Evolutionary conservation across 768 basidiomycete species (phyloP).

Genomic region (Tephrocybe sp.): DNA sequence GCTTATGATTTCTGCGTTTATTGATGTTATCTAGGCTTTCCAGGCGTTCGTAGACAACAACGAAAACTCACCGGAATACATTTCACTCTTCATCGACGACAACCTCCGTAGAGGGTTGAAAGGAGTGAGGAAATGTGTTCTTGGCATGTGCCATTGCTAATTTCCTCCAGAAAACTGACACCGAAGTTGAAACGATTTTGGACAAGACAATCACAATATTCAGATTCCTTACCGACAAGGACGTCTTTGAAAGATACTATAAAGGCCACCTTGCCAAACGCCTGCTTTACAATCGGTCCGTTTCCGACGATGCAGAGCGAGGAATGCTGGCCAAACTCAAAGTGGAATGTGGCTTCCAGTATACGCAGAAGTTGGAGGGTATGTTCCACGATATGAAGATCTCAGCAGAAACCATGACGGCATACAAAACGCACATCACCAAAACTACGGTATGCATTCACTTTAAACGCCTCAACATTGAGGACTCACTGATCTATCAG

Average conservation of each 20-base stretch:
- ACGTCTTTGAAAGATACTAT: slow-evolving; percentile 97
- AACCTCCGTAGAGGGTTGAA: slow-evolving; percentile 92
- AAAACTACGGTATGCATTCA: slow-evolving; percentile 53
- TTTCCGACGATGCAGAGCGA: slow-evolving; percentile 96
- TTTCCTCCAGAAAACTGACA: slow-evolving; percentile 79
- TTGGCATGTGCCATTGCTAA: background rate
- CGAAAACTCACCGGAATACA: slow-evolving; percentile 86
- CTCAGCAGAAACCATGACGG: slow-evolving; percentile 76
- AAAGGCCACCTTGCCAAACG: slow-evolving; percentile 94
- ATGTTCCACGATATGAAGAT: slow-evolving; percentile 98
- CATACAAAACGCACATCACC: slow-evolving; percentile 62
- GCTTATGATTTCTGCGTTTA: background rate
- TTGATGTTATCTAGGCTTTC: slow-evolving; percentile 64
- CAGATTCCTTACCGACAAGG: slow-evolving; percentile 91
- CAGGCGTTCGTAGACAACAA: slow-evolving; percentile 88
- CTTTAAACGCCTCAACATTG: background rate
- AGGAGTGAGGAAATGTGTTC: slow-evolving; percentile 57
- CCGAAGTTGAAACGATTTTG: slow-evolving; percentile 83
- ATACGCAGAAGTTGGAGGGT: slow-evolving; percentile 96
- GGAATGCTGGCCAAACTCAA: slow-evolving; percentile 97
- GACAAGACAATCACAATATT: slow-evolving; percentile 97
- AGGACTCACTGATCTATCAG: slow-evolving; percentile 37
- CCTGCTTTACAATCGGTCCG: slow-evolving; percentile 78
- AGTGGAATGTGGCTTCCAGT: slow-evolving; percentile 93
- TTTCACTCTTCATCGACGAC: slow-evolving; percentile 96